Evolutionary conservation across 345 rosid genomes (phyloP).

Genomic region (Gossypium australe): DNA sequence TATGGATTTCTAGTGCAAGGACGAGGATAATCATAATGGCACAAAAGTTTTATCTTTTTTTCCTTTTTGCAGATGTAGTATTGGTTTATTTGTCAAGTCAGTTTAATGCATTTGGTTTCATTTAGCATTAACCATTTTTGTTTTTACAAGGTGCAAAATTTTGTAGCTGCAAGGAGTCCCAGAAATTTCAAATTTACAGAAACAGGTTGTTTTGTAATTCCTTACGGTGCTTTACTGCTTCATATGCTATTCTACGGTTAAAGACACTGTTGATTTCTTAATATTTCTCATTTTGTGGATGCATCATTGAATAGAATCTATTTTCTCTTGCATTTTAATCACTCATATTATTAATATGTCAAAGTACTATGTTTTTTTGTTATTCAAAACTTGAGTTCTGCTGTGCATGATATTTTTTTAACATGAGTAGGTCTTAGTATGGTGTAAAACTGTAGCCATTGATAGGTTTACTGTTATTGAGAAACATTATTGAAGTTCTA

Average conservation of each 20-base stretch:
- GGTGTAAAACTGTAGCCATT: neutral
- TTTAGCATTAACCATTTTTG: neutral
- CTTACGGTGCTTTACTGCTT: neutral
- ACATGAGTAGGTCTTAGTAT: neutral
- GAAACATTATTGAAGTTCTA: slow-evolving; percentile 1
- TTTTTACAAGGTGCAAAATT: slow-evolving; percentile 68
- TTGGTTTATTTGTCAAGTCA: neutral
- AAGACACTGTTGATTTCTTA: neutral
- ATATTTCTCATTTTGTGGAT: neutral
- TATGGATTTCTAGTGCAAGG: neutral
- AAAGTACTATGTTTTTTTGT: no score
- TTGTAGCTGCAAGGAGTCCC: slow-evolving; percentile 83
- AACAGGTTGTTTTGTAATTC: slow-evolving; percentile 46
- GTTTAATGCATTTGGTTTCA: slow-evolving; percentile 1
- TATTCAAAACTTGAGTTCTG: no score
- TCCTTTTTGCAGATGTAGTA: neutral
- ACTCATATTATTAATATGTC: no score
- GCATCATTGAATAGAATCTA: neutral
- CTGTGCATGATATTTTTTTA: neutral
- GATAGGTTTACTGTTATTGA: neutral
- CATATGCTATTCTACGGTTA: neutral
- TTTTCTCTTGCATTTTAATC: neutral
- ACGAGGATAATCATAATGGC: neutral
- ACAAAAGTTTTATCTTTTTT: neutral
- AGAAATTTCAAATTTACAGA: slow-evolving; percentile 73